Evolutionary conservation across 2,329 filamentous ascomycete genomes (phyloP).

Genomic region (Cladosporium austrohemisphaericum): DNA sequence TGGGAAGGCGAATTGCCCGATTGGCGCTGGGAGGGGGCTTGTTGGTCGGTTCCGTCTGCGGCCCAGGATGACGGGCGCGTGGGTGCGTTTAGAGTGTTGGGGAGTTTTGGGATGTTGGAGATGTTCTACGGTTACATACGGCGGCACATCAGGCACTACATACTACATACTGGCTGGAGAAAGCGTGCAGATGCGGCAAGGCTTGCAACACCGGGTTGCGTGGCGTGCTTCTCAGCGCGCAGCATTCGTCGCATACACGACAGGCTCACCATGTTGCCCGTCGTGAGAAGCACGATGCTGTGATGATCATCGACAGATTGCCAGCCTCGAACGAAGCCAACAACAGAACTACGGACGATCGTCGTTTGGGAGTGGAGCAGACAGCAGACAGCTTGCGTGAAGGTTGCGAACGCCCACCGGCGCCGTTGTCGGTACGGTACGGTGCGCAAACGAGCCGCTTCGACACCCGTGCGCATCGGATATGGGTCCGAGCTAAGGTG

Average conservation of each 20-base stretch:
- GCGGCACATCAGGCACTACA: neutral
- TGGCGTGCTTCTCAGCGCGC: neutral
- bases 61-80: constrained; percentile 1
- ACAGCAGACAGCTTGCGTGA: too few species aligned
- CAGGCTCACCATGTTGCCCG: too few species aligned
- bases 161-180: too few species aligned
- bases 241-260: too few species aligned
- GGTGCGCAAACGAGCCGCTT: neutral
- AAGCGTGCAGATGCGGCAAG: constrained; percentile 2
- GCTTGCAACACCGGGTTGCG: neutral
- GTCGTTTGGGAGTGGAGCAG: too few species aligned
- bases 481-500: neutral
- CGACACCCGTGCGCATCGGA: neutral
- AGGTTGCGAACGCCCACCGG: too few species aligned
- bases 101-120: neutral
- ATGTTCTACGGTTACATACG: constrained; percentile 3
- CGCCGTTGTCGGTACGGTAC: neutral
- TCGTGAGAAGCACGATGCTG: too few species aligned
- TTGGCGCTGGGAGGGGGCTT: neutral
- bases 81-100: neutral
- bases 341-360: too few species aligned
- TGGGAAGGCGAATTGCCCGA: constrained; percentile 7
- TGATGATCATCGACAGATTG: too few species aligned
- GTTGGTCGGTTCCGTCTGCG: constrained; percentile 1
- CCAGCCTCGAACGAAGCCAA: too few species aligned